Evolutionary conservation across 2,329 filamentous ascomycete species (phyloP).

Genomic region (Hypoxylon sp.): DNA sequence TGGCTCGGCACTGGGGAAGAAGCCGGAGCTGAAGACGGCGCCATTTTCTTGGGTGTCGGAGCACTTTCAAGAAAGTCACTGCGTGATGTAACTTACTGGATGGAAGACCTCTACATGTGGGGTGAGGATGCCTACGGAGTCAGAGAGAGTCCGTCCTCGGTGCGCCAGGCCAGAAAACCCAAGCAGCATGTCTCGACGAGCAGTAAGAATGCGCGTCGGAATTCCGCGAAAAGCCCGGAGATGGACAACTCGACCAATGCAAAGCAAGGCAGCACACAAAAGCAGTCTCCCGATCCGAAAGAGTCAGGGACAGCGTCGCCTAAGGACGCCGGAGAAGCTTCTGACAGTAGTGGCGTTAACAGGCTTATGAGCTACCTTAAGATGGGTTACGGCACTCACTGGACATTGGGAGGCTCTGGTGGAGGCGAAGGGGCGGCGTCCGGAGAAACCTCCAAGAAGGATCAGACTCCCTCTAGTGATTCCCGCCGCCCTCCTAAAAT

Average conservation of each 20-base stretch:
- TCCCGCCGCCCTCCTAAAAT: conserved; percentile 19
- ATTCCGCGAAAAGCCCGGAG: conserved; percentile 33
- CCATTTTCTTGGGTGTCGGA: conserved; percentile 86
- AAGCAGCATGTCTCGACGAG: conserved; percentile 47
- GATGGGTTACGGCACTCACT: conserved; percentile 76
- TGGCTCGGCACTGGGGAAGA: conserved; percentile 83
- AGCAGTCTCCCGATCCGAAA: conserved; percentile 16
- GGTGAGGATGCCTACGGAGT: conserved; percentile 89
- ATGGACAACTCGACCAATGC: conserved; percentile 10
- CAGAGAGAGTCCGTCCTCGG: conserved; percentile 79
- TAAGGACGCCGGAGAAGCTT: conserved; percentile 38
- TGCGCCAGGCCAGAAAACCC: conserved; percentile 64
- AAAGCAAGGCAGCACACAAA: conserved; percentile 21
- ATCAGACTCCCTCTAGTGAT: conserved; percentile 8
- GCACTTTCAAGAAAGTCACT: conserved; percentile 78
- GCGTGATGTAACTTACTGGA: conserved; percentile 83
- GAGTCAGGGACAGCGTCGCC: conserved; percentile 16
- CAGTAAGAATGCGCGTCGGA: conserved; percentile 18
- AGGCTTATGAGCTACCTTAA: conserved; percentile 75
- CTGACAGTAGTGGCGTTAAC: conserved; percentile 61
- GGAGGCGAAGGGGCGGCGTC: conserved; percentile 19
- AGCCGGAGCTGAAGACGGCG: conserved; percentile 80
- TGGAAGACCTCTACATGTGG: conserved; percentile 87
- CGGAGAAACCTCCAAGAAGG: conserved; percentile 29
- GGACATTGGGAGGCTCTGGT: conserved; percentile 61